These are phyloP conservation scores for Pythium phragmitis DNA, from an alignment of 352 stramenopile species.

Conservation along the genomic window DNA sequence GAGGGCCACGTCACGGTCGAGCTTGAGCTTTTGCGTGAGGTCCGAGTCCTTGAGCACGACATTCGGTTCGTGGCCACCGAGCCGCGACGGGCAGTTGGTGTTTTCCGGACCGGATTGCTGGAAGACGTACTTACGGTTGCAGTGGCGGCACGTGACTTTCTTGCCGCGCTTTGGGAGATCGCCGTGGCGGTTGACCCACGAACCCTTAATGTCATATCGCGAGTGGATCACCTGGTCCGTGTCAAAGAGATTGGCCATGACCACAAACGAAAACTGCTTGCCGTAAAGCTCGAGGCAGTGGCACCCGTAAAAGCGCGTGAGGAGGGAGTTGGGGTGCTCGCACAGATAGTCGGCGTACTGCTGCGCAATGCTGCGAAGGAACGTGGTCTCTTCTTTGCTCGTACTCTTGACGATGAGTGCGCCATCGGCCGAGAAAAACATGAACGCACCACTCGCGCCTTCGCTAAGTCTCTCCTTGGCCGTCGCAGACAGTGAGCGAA, in stretches of 20 bases:
- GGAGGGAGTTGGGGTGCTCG: constrained; percentile 77
- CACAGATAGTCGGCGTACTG: constrained; percentile 88
- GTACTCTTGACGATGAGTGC: constrained; percentile 92
- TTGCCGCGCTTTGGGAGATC: constrained; percentile 85
- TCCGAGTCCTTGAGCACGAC: constrained; percentile 89
- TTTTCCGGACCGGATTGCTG: constrained; percentile 61
- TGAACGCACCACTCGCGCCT: constrained; percentile 88
- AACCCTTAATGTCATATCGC: constrained; percentile 91
- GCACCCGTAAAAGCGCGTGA: constrained; percentile 90
- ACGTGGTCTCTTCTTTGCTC: constrained; percentile 84
- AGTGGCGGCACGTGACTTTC: constrained; percentile 88
- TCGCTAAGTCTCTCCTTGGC: constrained; percentile 88
- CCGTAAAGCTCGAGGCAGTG: constrained; percentile 90
- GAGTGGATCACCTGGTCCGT: constrained; percentile 82
- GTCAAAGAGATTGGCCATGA: constrained; percentile 91
- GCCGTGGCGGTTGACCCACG: constrained; percentile 86
- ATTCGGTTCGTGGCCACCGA: constrained; percentile 85
- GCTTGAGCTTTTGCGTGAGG: constrained; percentile 86
- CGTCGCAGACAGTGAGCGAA: constrained; percentile 80
- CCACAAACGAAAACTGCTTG: constrained; percentile 90
- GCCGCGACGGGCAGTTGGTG: constrained; percentile 66
- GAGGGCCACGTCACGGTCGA: constrained; percentile 65
- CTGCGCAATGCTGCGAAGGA: constrained; percentile 84
- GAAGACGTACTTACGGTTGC: constrained; percentile 84
- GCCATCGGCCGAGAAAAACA: constrained; percentile 90